phyloP scores from a whole-genome alignment of 129 eudicot species.

The Lonicera japonica region DNA sequence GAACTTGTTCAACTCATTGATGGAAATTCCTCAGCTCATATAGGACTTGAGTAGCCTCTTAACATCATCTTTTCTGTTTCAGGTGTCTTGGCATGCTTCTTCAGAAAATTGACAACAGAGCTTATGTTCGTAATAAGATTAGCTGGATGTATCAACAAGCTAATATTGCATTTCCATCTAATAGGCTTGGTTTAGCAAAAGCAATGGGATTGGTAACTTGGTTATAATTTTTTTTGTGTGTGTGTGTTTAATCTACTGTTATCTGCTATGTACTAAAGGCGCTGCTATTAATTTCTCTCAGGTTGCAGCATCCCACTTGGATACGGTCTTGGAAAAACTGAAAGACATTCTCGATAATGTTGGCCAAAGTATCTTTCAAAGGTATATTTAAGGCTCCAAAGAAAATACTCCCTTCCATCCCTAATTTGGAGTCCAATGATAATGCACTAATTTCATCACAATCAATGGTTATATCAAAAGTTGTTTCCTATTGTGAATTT shows the following conservation, averaged over 20 bases:
- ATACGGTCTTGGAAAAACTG: slow-evolving; percentile 89
- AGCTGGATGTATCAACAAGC: slow-evolving; percentile 89
- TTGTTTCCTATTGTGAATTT: too few species aligned
- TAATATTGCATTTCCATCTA: slow-evolving; percentile 70
- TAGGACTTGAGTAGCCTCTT: slow-evolving; percentile 12
- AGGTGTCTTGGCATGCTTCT: slow-evolving; percentile 97
- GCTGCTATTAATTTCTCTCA: slow-evolving; percentile 20
- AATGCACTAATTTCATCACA: too few species aligned
- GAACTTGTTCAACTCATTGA: too few species aligned
- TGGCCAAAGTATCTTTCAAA: slow-evolving; percentile 74
- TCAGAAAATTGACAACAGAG: slow-evolving; percentile 83
- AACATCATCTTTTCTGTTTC: slow-evolving; percentile 16
- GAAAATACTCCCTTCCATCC: neutral
- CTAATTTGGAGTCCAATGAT: neutral
- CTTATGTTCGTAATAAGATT: slow-evolving; percentile 83
- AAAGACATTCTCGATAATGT: slow-evolving; percentile 81
- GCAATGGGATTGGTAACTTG: slow-evolving; percentile 86
- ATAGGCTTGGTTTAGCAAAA: slow-evolving; percentile 94
- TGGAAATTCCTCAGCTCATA: too few species aligned
- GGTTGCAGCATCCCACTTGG: slow-evolving; percentile 98
- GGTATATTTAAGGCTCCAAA: slow-evolving; percentile 34
- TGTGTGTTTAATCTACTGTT: neutral
- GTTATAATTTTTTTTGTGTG: neutral
- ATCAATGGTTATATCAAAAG: too few species aligned
- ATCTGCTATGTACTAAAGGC: slow-evolving; percentile 10